Evolutionary conservation across 2,329 filamentous ascomycete genomes (phyloP).

Genomic region (Sclerotinia glacialis): DNA sequence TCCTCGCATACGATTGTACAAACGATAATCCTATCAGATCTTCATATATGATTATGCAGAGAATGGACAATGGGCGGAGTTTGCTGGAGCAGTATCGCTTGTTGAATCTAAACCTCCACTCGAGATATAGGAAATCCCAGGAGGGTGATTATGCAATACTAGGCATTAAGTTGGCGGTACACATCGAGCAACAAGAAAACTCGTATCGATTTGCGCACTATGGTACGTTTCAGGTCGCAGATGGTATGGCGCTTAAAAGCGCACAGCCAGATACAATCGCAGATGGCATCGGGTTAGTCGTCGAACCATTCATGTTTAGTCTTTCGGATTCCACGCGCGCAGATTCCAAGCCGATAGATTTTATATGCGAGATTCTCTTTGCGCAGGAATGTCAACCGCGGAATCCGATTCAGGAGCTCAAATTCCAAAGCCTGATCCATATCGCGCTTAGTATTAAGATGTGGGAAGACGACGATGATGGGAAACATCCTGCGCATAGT

Average conservation of each 20-base stretch:
- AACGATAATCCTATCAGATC: not conserved
- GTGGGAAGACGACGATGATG: not conserved
- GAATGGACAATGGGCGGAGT: not conserved
- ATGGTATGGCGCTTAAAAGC: not conserved
- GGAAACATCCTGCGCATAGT: not conserved
- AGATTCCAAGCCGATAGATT: not conserved
- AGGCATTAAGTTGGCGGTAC: not conserved
- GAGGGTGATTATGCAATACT: not conserved
- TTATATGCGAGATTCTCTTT: not conserved
- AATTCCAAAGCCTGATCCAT: not conserved
- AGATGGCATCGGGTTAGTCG: not conserved
- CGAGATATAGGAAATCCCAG: not conserved
- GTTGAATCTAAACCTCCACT: not conserved
- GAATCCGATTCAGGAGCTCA: not conserved
- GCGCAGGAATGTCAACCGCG: not conserved
- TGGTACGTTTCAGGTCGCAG: not conserved
- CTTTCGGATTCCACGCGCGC: not conserved
- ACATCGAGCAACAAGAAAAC: not conserved
- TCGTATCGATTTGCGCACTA: not conserved
- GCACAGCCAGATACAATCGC: fast-evolving
- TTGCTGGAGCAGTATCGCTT: not conserved
- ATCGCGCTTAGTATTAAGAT: not conserved
- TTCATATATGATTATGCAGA: not conserved
- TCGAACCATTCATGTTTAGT: not conserved
- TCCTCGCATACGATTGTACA: not conserved